Evolutionary conservation across 208 protist species (phyloP).

Genomic region (Trypanosoma vivax): DNA sequence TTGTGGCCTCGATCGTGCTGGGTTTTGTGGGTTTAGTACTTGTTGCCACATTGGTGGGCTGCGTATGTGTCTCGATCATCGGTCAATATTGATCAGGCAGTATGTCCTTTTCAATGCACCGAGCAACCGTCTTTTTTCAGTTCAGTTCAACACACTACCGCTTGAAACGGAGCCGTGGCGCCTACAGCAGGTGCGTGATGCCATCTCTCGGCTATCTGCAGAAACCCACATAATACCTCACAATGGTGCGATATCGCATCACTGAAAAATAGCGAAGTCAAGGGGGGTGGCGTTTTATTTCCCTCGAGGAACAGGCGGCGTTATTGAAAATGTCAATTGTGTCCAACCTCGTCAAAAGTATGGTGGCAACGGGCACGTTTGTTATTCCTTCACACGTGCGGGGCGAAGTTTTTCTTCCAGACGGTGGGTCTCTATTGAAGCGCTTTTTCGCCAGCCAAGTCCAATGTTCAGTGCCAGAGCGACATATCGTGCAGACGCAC

Average conservation of each 20-base stretch:
- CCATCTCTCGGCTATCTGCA: slow-evolving; percentile 7
- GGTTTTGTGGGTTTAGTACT: neutral
- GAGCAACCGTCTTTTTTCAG: slow-evolving; percentile 36
- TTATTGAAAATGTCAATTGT: slow-evolving; percentile 58
- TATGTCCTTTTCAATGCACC: slow-evolving; percentile 39
- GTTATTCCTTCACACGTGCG: slow-evolving; percentile 36
- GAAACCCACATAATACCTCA: neutral
- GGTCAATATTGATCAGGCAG: slow-evolving; percentile 24
- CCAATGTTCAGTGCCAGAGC: slow-evolving; percentile 59
- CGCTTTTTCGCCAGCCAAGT: slow-evolving; percentile 37
- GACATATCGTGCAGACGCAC: slow-evolving; percentile 43
- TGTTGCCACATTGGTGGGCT: slow-evolving; percentile 17
- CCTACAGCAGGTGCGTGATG: slow-evolving; percentile 20
- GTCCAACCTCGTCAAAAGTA: slow-evolving; percentile 32
- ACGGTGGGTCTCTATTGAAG: slow-evolving; percentile 50
- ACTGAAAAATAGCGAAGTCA: neutral
- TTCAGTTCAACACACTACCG: slow-evolving; percentile 54
- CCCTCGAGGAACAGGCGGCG: slow-evolving; percentile 12
- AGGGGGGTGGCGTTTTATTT: slow-evolving; percentile 2
- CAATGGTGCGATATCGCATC: neutral
- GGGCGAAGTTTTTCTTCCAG: slow-evolving; percentile 34
- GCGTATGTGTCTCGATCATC: slow-evolving; percentile 24
- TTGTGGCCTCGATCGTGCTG: slow-evolving; percentile 7
- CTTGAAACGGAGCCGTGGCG: slow-evolving; percentile 57
- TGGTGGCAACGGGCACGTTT: slow-evolving; percentile 60